Conservation (phyloP, 2,329 filamentous ascomycete genomes). For the Periconia macrospinosa region DNA sequence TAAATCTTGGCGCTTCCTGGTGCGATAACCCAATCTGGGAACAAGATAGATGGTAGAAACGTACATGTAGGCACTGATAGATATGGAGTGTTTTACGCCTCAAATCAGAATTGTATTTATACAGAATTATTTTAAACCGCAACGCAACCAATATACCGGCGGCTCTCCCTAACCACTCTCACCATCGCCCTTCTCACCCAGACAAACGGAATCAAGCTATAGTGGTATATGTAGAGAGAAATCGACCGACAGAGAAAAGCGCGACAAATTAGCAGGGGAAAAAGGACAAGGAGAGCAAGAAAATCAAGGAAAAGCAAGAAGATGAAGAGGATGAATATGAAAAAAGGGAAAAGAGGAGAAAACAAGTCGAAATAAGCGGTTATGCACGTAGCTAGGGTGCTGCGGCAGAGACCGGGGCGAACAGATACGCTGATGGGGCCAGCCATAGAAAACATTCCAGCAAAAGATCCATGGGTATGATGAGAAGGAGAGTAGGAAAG, state of each 20-base stretch:
- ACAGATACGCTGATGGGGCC: constrained; percentile 37
- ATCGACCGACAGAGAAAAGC: constrained; percentile 1
- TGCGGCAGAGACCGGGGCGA: constrained; percentile 26
- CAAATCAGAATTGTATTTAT: constrained; percentile 17
- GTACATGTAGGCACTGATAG: no score
- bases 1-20: constrained; percentile 1
- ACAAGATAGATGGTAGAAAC: no score
- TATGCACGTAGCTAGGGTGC: constrained; percentile 3
- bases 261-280: constrained; percentile 17
- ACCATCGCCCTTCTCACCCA: constrained; percentile 22
- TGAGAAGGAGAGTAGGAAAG: constrained; percentile 32
- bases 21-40: no score
- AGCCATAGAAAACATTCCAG: constrained; percentile 40
- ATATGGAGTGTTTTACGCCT: background rate
- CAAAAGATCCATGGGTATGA: constrained; percentile 39
- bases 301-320: constrained; percentile 6
- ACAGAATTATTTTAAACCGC: constrained; percentile 26
- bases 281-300: constrained; percentile 20
- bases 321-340: constrained; percentile 4
- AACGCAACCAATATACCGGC: constrained; percentile 9
- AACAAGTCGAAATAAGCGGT: constrained; percentile 23
- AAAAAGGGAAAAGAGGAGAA: constrained; percentile 20
- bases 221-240: constrained; percentile 42
- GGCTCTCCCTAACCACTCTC: constrained; percentile 7
- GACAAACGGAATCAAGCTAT: constrained; percentile 30